Evolutionary conservation across 2,329 filamentous ascomycete species (phyloP).

Genomic region (Nemania serpens): DNA sequence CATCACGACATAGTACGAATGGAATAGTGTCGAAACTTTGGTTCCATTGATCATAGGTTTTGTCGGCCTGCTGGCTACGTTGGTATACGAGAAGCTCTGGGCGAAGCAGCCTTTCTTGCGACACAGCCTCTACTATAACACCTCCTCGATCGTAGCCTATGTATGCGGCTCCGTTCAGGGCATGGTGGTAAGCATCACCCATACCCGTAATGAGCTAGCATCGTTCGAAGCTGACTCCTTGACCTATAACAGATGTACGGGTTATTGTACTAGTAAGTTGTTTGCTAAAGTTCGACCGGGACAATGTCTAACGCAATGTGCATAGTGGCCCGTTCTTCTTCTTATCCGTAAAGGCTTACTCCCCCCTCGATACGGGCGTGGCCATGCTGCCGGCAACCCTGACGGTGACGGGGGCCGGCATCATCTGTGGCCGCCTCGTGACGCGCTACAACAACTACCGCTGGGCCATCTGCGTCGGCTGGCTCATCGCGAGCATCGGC

Average conservation of each 20-base stretch:
- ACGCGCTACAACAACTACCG: constrained; percentile 37
- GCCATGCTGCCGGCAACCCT: constrained; percentile 43
- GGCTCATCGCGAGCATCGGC: constrained; percentile 34
- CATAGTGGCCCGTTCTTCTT: constrained; percentile 45
- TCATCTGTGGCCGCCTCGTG: constrained; percentile 36
- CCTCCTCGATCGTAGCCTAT: constrained; percentile 24
- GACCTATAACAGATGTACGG: constrained; percentile 30
- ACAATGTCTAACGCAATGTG: not conserved
- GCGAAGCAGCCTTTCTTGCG: constrained; percentile 27
- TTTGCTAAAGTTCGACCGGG: not conserved
- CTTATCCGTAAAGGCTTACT: constrained; percentile 41
- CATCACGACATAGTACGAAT: constrained; percentile 19
- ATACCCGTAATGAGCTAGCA: not conserved
- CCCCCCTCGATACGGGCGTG: constrained; percentile 41
- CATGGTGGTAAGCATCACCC: constrained; percentile 23
- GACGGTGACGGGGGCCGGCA: constrained; percentile 41
- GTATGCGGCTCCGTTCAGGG: constrained; percentile 22
- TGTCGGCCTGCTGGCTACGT: constrained; percentile 20
- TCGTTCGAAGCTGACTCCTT: constrained; percentile 14
- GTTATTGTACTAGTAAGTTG: constrained; percentile 35
- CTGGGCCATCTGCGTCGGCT: constrained; percentile 46
- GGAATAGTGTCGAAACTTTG: constrained; percentile 22
- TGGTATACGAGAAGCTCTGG: constrained; percentile 25
- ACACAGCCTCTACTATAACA: constrained; percentile 26
- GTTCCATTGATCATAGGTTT: constrained; percentile 28